Evolutionary conservation across 163 green algal genomes (phyloP).

Genomic region (Volvox carteri): DNA sequence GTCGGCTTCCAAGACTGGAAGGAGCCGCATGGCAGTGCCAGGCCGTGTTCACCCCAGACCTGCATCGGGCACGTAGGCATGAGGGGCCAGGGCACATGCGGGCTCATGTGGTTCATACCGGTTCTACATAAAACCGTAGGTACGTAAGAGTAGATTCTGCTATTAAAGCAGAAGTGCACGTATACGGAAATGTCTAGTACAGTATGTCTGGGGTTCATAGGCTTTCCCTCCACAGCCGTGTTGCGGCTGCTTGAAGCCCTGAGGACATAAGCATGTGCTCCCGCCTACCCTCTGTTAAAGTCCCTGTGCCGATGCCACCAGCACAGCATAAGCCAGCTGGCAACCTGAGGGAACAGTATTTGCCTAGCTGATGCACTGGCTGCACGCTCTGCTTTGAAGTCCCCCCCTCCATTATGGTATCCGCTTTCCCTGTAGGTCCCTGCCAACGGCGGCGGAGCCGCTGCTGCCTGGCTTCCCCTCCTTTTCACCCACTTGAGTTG

Average conservation of each 20-base stretch:
- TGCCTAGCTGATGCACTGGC: neutral
- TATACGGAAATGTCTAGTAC: neutral
- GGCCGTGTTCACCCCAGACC: neutral
- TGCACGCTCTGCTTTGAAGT: neutral
- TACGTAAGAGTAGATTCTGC: neutral
- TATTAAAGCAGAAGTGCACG: neutral
- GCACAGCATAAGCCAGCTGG: no score
- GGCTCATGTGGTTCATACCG: neutral
- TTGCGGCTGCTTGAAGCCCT: no score
- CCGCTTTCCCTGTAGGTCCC: neutral
- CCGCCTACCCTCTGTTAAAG: no score
- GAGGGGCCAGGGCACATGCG: neutral
- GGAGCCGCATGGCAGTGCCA: neutral
- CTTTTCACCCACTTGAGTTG: no score
- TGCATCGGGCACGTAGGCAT: neutral
- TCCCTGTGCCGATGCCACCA: no score
- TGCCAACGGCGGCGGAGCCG: neutral
- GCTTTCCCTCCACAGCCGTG: neutral
- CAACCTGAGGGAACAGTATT: no score
- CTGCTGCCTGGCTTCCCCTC: no score
- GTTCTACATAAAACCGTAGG: neutral
- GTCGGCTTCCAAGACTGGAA: neutral
- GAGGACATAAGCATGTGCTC: no score
- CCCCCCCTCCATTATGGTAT: neutral
- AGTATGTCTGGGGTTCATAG: neutral